Conservation (phyloP, 1,284 basidiomycete genomes). For the Rhodotorula glutinis region DNA sequence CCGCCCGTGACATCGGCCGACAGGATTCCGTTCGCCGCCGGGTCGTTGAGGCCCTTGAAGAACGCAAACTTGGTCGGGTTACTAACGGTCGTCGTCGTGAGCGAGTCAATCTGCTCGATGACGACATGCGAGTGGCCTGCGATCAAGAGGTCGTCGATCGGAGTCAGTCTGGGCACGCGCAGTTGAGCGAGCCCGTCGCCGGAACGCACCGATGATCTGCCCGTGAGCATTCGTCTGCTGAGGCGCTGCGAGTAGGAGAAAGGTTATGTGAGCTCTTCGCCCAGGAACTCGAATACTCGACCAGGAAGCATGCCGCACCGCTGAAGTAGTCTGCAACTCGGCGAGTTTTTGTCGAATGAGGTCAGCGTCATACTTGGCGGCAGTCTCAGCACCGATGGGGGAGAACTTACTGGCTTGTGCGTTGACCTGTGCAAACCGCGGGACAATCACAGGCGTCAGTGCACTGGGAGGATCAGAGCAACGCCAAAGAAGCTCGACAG, state of each 20-base stretch:
- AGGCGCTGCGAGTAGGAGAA: constrained; percentile 53
- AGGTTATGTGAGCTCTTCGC: too few species aligned
- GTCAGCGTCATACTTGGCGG: background rate
- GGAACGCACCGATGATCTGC: constrained; percentile 36
- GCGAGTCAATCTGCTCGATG: constrained; percentile 56
- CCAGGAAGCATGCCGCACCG: background rate
- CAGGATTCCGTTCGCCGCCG: constrained; percentile 55
- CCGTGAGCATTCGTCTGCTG: constrained; percentile 60
- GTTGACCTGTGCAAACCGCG: constrained; percentile 33
- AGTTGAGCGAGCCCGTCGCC: background rate
- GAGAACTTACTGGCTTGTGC: constrained; percentile 50
- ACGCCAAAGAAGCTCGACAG: constrained; percentile 43
- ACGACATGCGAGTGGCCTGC: constrained; percentile 65
- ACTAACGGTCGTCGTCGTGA: constrained; percentile 56
- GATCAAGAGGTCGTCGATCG: background rate
- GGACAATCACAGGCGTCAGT: background rate
- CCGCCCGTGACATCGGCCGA: constrained; percentile 58
- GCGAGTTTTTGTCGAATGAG: too few species aligned
- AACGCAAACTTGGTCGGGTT: constrained; percentile 58
- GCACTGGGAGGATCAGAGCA: too few species aligned
- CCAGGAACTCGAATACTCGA: constrained; percentile 22
- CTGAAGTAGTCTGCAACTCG: constrained; percentile 18
- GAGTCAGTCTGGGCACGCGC: too few species aligned
- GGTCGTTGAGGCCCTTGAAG: constrained; percentile 44
- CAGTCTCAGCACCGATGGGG: too few species aligned